Conservation (phyloP, 345 rosid genomes). For the Conringia planisiliqua region DNA sequence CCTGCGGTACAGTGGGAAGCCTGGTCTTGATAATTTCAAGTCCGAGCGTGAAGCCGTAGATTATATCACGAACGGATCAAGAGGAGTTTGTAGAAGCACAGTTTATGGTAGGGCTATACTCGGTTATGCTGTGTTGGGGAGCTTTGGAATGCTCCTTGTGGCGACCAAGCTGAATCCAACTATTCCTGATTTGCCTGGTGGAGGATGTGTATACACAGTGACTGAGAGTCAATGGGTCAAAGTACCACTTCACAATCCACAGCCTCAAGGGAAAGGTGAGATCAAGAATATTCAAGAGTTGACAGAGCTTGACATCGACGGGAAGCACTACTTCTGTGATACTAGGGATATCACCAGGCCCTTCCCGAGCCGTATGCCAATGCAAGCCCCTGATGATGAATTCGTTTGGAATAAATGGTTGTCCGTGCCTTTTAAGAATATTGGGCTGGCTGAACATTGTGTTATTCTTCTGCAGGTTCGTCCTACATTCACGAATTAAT, state of each 20-base stretch:
- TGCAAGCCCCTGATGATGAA: constrained; percentile 77
- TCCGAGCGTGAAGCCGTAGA: constrained; percentile 82
- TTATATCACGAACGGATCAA: constrained; percentile 63
- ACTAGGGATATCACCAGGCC: constrained; percentile 84
- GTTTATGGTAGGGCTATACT: constrained; percentile 64
- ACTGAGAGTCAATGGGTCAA: constrained; percentile 88
- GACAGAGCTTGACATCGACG: constrained; percentile 87
- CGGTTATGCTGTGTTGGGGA: constrained; percentile 87
- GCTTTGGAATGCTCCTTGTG: constrained; percentile 74
- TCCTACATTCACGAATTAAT: constrained; percentile 10
- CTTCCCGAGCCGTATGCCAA: constrained; percentile 75
- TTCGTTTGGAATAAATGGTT: constrained; percentile 97
- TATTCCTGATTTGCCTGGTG: constrained; percentile 84
- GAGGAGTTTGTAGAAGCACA: constrained; percentile 46
- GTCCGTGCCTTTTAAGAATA: constrained; percentile 62
- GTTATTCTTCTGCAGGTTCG: constrained; percentile 93
- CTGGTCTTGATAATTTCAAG: constrained; percentile 61
- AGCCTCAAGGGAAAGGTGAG: constrained; percentile 87
- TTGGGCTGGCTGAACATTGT: constrained; percentile 67
- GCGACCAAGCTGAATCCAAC: constrained; percentile 74
- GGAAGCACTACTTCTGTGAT: constrained; percentile 93
- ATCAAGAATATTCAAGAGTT: constrained; percentile 79
- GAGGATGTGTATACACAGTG: constrained; percentile 84
- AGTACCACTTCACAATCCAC: constrained; percentile 71
- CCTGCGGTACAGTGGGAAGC: constrained; percentile 62